phyloP scores from a whole-genome alignment of 2,329 filamentous ascomycete species.

The Arthrobotrys iridis region DNA sequence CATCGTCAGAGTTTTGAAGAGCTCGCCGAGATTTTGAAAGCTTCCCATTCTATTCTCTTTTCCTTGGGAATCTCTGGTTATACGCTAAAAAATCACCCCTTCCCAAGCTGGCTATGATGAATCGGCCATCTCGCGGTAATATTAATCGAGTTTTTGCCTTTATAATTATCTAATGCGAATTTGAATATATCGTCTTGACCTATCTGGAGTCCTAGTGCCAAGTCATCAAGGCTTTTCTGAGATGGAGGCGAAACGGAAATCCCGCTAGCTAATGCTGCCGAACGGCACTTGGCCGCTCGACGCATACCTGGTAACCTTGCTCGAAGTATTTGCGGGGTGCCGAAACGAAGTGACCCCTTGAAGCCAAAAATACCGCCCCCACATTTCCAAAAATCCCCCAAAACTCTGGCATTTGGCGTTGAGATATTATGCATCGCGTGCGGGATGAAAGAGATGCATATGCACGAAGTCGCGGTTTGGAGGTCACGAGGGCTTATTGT shows the following conservation, averaged over 20 bases:
- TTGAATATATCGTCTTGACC: too few relatives aligned
- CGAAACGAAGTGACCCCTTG: slow-evolving; percentile 23
- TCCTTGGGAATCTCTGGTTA: not conserved
- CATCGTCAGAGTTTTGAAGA: slow-evolving; percentile 29
- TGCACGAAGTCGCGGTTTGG: slow-evolving; percentile 4
- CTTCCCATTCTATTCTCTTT: not conserved
- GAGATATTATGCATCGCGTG: slow-evolving; percentile 16
- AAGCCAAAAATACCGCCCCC: slow-evolving; percentile 42
- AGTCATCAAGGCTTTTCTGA: slow-evolving; percentile 26
- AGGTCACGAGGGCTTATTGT: slow-evolving; percentile 26
- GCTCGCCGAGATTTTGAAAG: slow-evolving; percentile 23
- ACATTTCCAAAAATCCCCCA: slow-evolving; percentile 10
- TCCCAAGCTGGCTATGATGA: too few relatives aligned
- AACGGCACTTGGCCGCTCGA: slow-evolving; percentile 28
- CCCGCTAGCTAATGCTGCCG: slow-evolving; percentile 36
- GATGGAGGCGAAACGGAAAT: slow-evolving; percentile 32
- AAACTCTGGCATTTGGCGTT: not conserved
- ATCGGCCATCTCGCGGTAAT: too few relatives aligned
- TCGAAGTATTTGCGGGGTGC: slow-evolving; percentile 36
- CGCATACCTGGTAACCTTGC: slow-evolving; percentile 26
- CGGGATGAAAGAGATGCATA: slow-evolving; percentile 18
- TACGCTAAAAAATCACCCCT: too few relatives aligned
- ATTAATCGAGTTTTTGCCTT: too few relatives aligned
- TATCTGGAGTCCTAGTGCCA: not conserved
- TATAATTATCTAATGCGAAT: too few relatives aligned